Evolutionary conservation across 768 basidiomycete genomes (phyloP), one percentile per base, ranked within the genome.

Genomic region (Imleria badia): DNA sequence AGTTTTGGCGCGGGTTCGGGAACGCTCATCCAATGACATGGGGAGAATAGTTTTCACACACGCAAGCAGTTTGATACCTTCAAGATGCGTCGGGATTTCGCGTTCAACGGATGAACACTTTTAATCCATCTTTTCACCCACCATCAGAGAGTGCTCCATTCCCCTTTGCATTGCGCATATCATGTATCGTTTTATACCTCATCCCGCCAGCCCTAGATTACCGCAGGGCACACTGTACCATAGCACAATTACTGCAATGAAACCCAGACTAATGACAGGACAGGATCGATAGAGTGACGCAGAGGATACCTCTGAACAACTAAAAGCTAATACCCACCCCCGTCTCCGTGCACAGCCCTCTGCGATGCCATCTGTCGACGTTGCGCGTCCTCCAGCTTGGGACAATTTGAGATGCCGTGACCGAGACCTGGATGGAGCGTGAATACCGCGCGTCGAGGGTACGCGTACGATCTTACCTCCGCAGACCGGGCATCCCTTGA

Each of bases 401-500:
- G 97, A 66, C 97, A 99, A 66, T 95, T 95, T 9, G 88, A 86
- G 51, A 98, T 91, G 22, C 84, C 86, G 63, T 99, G 97, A 17
- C 96, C 97, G 52, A 99, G 84, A 69, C 94, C 90, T 90, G 64
- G 38, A 20, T 26, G 17, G 15, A 43, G 35, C 17, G 23, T 47
- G 47, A 54, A 35, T 15, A 23, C 17, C 48, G 12, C 22, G 7
- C 1, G 9, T 22, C 5, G 29, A 40, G 20, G n/a, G 15, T 19
- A 22, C 23, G 17, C 41, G 30, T 9, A 42, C 9, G 14, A 19
- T 17, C 77, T 48, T 66, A 87, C 92, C 96, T 69, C 97, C 97
- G 75, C 97, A 99, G 38, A 98, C 93, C 2, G 93, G 87, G 74
- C 97, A 99, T 17, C 95, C 94, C 58, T 85, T 90, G 54, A 93